Base-by-base conservation (phyloP, 2,329 filamentous ascomycete genomes). In the Grosmannia clavigera region DNA sequence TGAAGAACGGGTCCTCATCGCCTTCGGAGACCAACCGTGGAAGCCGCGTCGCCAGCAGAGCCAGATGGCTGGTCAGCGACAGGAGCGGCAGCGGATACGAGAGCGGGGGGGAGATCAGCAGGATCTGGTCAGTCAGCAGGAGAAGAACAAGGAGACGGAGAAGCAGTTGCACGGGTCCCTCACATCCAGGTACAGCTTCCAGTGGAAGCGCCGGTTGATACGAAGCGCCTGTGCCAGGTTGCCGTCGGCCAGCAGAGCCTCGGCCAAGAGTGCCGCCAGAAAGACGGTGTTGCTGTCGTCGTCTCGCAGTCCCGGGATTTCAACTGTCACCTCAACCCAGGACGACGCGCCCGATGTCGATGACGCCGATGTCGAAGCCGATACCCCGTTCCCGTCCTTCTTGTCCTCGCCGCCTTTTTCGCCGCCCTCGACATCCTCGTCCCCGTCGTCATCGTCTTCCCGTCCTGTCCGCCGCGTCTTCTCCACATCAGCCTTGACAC, bases 1-100 rank as follows among this genome's bases (percentile, higher is more conserved):
- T 88, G 74, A 99, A 99, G 70, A 96, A 85, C 14, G 94, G 94
- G 67, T 99, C 94, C 75, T 99, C 94, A 74, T 97, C 92, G 61
- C 83, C 83, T 72, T 95, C 88, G 1, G 92, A 96, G 70, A 90
- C 90, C 58, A 96, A 79, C 31, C 85, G 82, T 9, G 94, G 94
- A 3, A 97, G 79, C 64, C 88, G 85, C 7, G 94, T 92, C 35
- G 89, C 86, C 63, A 96, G 84, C 55, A 99, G 87, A 3, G 94
- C 94, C 62, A 99, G 86, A 71, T 99, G 92, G 55, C 90, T 92
- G 25, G 94, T 95, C 61, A 97, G 81, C 38, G 91, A 96, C 51
- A 99, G 85, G 12, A 99, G 82, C 1, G 92, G 92, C 9, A 97
- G 84, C 0, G 94, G 94, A 68, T 97, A 96, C 57, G 92, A 95